Percentiles rank a stretch among this genome's conserved stretches.
phyloP scores from a whole-genome alignment of 1,139 yeast genomes.

The Sugiyamaella pinicola region DNA sequence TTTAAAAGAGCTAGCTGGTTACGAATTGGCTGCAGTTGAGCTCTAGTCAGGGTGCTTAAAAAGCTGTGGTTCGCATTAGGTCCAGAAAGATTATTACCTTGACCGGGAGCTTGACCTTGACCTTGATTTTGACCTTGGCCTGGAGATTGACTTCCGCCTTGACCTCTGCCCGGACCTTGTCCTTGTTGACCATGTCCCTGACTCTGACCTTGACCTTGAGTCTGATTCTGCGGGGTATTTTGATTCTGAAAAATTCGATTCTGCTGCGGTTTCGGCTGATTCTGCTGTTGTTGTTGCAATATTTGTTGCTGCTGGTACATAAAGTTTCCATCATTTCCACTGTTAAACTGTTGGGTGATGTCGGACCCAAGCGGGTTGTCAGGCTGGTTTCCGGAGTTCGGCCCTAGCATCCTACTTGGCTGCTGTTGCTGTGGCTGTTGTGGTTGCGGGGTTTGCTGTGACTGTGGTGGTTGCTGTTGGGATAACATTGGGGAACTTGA shows the following conservation, averaged over 20 bases:
- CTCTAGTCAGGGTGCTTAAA: constrained; percentile 25
- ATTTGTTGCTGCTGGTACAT: constrained; percentile 26
- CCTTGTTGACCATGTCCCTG: constrained; percentile 20
- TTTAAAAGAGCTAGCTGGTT: constrained; percentile 29
- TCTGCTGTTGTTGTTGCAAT: constrained; percentile 13
- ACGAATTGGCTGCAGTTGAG: constrained; percentile 31
- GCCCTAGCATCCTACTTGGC: constrained; percentile 11
- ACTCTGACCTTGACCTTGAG: constrained; percentile 9
- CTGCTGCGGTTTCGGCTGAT: constrained; percentile 5
- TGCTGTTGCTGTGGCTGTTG: constrained; percentile 21
- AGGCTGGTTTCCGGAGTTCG: constrained; percentile 8
- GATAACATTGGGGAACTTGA: constrained; percentile 28
- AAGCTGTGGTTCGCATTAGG: constrained; percentile 7
- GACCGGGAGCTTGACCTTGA: neutral
- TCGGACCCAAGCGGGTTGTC: constrained; percentile 13
- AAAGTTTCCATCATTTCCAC: constrained; percentile 15
- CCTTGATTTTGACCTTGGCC: constrained; percentile 20
- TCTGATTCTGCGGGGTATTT: neutral
- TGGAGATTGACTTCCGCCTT: constrained; percentile 15
- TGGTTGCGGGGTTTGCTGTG: constrained; percentile 21
- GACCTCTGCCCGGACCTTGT: constrained; percentile 15
- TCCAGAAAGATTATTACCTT: neutral
- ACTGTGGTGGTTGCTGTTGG: constrained; percentile 21
- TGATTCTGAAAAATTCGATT: constrained; percentile 9
- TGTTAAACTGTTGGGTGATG: constrained; percentile 20